Base-by-base conservation (phyloP, 116 monocot species). In the Thalassia testudinum region DNA sequence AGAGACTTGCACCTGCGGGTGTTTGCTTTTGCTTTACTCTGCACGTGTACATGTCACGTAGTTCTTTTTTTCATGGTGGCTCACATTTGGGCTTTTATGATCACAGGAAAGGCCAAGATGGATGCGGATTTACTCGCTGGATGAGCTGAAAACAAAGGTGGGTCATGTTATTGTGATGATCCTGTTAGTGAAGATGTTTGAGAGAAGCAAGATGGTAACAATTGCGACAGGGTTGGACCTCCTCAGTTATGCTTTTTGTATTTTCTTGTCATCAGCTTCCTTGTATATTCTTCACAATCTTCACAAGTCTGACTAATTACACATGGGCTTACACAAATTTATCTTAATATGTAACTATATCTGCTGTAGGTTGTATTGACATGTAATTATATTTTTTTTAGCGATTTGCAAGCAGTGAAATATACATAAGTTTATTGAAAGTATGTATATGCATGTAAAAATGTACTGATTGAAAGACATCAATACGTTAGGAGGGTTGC, bases 141-240 rank as follows among this genome's bases (percentile, higher is more conserved):
- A 95, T 47, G 89, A 97, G 62, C 38, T 97, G 24, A 97, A 97
- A 70, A 88, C 95, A 0, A 97, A 97, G 62, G 87, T 95, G n/a
- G 95, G 95, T 1, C 95, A 95, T 63, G 88, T 95, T 21, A 95
- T 95, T 18, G 95, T 88, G 34, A 95, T 95, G 95, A 95, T 95
- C 64, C 84, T 95, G 59, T 76, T 95, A 28, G 95, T 95, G 43
- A 95, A 95, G 70, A 95, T 95, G 95, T 95, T 95, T 52, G 95
- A 95, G 70, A 81, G 95, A 50, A 95, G 95, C 74, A 95, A 95
- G 74, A 88, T 84, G 85, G 95, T 95, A 49, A 71, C 66, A 8
- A 95, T 95, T 19, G 66, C 83, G 7, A 87, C 87, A 0, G 92
- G 87, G 12, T 14, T 77, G 67, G 95, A 97, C 64, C 77, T 97